These are phyloP conservation scores for Firmiana major DNA, from an alignment of 345 rosid species.

Conservation along the genomic window DNA sequence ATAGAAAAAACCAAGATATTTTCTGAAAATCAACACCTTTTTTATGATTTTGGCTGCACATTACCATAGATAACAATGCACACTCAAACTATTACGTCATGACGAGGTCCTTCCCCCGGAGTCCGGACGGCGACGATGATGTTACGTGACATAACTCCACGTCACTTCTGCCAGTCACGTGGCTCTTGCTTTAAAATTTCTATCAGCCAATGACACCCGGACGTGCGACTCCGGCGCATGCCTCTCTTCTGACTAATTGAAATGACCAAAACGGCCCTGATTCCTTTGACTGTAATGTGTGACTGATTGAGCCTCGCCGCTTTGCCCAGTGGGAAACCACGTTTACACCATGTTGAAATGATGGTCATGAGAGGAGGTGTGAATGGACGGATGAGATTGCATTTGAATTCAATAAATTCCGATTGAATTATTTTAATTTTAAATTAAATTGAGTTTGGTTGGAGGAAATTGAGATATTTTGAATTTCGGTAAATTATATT, in stretches of 20 bases:
- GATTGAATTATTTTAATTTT: too few relatives aligned
- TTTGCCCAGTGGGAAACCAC: neutral
- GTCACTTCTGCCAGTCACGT: slow-evolving; percentile 27
- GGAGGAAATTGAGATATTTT: too few relatives aligned
- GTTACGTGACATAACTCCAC: slow-evolving; percentile 27
- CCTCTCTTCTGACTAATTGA: neutral
- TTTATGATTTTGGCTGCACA: too few relatives aligned
- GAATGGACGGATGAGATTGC: too few relatives aligned
- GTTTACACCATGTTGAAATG: slow-evolving; percentile 7
- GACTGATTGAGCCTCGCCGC: neutral
- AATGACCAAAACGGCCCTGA: slow-evolving; percentile 26
- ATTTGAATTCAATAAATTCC: too few relatives aligned
- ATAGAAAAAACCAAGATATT: too few relatives aligned
- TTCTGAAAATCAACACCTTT: too few relatives aligned
- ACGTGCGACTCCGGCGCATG: neutral
- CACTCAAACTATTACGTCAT: slow-evolving; percentile 11
- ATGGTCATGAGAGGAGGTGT: slow-evolving; percentile 11
- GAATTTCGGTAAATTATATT: too few relatives aligned
- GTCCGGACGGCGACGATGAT: slow-evolving; percentile 19
- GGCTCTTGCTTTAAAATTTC: neutral
- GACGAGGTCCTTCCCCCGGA: neutral
- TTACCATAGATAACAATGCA: neutral
- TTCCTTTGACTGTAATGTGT: neutral
- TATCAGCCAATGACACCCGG: neutral
- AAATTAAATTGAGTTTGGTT: too few relatives aligned